A percentile compares a stretch with the other conserved stretches of the same genome.
Evolutionary conservation across 441 rosid genomes (phyloP).

Genomic region (Erodium trifolium): DNA sequence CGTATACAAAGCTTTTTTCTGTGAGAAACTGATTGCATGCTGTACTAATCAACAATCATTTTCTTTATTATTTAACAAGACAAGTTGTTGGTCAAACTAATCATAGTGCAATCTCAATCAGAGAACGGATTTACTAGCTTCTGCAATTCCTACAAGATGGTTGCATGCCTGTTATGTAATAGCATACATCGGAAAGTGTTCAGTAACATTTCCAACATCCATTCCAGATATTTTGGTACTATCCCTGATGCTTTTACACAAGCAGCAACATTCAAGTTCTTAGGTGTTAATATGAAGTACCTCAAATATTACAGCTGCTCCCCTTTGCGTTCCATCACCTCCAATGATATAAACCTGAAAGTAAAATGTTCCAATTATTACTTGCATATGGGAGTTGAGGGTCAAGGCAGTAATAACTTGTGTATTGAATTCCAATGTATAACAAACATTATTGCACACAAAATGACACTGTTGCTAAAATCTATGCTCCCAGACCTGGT

Average conservation of each 20-base stretch:
- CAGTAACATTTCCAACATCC: background rate
- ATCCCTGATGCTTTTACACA: background rate
- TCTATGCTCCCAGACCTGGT: conserved; percentile 38
- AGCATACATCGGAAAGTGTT: too few species aligned
- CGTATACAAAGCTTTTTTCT: background rate
- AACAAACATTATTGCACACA: background rate
- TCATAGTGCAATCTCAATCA: background rate
- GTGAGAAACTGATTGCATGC: too few species aligned
- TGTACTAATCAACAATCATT: background rate
- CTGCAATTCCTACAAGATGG: background rate
- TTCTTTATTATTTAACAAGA: too few species aligned
- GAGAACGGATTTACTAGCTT: background rate
- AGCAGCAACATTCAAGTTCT: background rate
- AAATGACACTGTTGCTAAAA: background rate
- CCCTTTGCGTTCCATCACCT: conserved; percentile 89
- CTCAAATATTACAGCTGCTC: conserved; percentile 80
- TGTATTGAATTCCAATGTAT: background rate
- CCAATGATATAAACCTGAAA: conserved; percentile 53
- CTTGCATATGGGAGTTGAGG: background rate
- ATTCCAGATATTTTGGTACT: background rate
- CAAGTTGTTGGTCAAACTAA: too few species aligned
- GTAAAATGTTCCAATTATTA: background rate
- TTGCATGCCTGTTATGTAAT: too few species aligned
- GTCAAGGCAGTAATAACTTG: background rate
- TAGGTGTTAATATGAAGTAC: conserved; percentile 24